These are phyloP conservation scores for Capillidium heterosporum DNA, from an alignment of 371 early-diverging fungal genomes.

Conservation along the genomic window DNA sequence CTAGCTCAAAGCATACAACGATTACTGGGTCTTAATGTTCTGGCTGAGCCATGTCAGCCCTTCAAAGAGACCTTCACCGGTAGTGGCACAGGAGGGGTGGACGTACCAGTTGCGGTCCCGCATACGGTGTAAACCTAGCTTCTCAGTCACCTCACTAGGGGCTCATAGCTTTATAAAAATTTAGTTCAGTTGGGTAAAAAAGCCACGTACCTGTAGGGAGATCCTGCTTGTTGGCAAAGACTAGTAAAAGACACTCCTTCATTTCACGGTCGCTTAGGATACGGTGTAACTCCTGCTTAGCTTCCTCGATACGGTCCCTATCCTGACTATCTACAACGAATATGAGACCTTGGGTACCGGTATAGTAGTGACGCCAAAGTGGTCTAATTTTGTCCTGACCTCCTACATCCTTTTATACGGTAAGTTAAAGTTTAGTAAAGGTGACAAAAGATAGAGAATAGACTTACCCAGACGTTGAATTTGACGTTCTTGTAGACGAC, in stretches of 20 bases:
- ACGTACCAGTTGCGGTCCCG: constrained; percentile 68
- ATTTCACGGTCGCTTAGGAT: constrained; percentile 70
- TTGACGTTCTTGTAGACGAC: constrained; percentile 80
- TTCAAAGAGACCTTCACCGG: constrained; percentile 75
- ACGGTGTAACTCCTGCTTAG: constrained; percentile 59
- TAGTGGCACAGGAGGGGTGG: constrained; percentile 68
- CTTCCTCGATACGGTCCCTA: constrained; percentile 65
- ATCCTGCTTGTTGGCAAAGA: constrained; percentile 83
- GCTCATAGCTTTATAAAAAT: constrained; percentile 33
- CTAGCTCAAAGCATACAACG: not conserved
- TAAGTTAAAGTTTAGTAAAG: not conserved
- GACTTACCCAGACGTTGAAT: constrained; percentile 66
- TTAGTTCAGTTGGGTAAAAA: not conserved
- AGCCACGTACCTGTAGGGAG: constrained; percentile 33
- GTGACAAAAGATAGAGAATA: not conserved
- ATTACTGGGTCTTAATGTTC: constrained; percentile 49
- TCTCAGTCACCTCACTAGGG: constrained; percentile 62
- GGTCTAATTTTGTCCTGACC: constrained; percentile 83
- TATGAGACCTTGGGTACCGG: constrained; percentile 70
- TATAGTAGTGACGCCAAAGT: constrained; percentile 76
- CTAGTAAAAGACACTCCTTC: constrained; percentile 56
- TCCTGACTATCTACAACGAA: constrained; percentile 80
- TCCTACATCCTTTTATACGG: constrained; percentile 50
- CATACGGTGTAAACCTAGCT: constrained; percentile 52
- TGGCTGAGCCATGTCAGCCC: constrained; percentile 78